Conservation (phyloP, 1,139 yeast genomes). For the Blastobotrys malaysiensis region DNA sequence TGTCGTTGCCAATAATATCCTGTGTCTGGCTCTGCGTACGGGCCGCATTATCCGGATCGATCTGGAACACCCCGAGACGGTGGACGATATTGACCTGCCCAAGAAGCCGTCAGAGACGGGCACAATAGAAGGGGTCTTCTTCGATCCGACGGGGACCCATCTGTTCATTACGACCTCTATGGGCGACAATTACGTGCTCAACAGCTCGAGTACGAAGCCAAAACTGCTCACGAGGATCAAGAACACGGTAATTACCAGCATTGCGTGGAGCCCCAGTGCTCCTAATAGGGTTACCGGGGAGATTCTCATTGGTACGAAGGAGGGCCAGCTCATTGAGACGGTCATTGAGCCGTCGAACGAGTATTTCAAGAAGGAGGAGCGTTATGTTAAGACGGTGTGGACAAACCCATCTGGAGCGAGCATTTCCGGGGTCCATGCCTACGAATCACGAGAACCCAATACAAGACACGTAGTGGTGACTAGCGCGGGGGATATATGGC, state of each 20-base stretch:
- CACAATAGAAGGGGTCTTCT: slow-evolving; percentile 37
- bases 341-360: slow-evolving; percentile 42
- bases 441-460: slow-evolving; percentile 19
- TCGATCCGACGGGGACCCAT: slow-evolving; percentile 48
- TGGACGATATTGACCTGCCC: slow-evolving; percentile 38
- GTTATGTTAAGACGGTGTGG: slow-evolving; percentile 39
- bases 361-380: slow-evolving; percentile 40
- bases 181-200: slow-evolving; percentile 44
- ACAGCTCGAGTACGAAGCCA: slow-evolving; percentile 35
- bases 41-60: slow-evolving; percentile 49
- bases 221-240: slow-evolving; percentile 40
- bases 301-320: slow-evolving; percentile 44
- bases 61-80: slow-evolving; percentile 49
- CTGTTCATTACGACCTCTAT: slow-evolving; percentile 42
- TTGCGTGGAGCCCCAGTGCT: slow-evolving; percentile 41
- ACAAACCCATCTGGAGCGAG: slow-evolving; percentile 27
- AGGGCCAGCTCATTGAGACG: slow-evolving; percentile 45
- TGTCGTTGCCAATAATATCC: slow-evolving; percentile 44
- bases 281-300: slow-evolving; percentile 41
- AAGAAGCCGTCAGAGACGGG: slow-evolving; percentile 24
- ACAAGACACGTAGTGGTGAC: slow-evolving; percentile 32
- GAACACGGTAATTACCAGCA: slow-evolving; percentile 38
- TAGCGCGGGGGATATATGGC: slow-evolving; percentile 38
- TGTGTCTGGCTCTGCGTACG: slow-evolving; percentile 43
- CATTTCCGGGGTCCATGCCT: slow-evolving; percentile 35